Conservation (phyloP, 441 rosid genomes). For the Adansonia madagascariensis region DNA sequence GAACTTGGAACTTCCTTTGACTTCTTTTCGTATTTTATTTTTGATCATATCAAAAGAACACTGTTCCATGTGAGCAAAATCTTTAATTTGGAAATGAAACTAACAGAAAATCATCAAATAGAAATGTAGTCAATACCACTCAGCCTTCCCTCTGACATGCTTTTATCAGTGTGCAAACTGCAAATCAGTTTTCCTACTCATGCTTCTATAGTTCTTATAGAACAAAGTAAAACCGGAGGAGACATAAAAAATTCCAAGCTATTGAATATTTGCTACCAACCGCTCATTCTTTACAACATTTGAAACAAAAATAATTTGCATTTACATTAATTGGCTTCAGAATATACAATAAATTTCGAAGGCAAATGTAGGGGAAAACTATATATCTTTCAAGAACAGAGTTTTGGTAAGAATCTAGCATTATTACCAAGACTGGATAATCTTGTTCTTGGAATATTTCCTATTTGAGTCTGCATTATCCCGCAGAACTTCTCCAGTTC, state of each 20-base stretch:
- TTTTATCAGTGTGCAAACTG: background rate
- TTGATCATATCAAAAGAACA: constrained; percentile 15
- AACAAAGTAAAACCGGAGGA: background rate
- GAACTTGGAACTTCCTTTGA: background rate
- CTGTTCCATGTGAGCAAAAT: background rate
- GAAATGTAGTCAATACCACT: background rate
- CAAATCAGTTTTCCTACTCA: background rate
- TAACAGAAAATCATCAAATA: background rate
- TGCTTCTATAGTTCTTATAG: background rate
- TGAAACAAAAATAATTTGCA: background rate
- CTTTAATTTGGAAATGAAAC: background rate
- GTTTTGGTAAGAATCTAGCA: constrained; percentile 43
- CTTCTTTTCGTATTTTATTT: background rate
- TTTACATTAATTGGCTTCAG: constrained; percentile 19
- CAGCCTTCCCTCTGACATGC: background rate
- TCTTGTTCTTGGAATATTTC: constrained; percentile 31
- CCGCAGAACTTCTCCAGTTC: constrained; percentile 33
- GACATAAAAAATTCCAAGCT: background rate
- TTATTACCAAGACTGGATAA: constrained; percentile 33
- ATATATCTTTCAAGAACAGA: constrained; percentile 37
- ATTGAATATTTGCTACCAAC: background rate
- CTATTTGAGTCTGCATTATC: constrained; percentile 33
- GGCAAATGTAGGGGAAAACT: background rate
- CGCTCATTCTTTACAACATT: background rate
- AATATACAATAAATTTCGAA: constrained; percentile 13